Evolutionary conservation across 768 basidiomycete genomes (phyloP).

Genomic region (Psilocybe subaeruginosa): DNA sequence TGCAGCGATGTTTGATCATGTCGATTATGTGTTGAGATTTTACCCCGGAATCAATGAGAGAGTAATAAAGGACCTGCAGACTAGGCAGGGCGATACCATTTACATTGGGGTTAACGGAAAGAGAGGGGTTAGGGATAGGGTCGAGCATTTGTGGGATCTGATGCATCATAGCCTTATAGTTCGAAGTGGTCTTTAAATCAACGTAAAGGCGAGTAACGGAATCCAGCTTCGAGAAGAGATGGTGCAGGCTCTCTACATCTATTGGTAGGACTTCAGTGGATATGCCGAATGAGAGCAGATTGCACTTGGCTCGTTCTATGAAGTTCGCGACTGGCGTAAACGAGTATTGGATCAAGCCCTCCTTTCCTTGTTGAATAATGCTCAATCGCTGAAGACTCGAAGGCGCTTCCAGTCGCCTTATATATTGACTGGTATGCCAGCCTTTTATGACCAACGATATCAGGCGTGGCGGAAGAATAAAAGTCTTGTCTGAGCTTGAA

Average conservation of each 20-base stretch:
- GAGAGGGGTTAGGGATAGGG: not conserved
- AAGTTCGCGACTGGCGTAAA: not conserved
- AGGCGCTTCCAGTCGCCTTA: not conserved
- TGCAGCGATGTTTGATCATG: constrained; percentile 11
- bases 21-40: constrained; percentile 3
- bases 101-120: not conserved
- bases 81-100: constrained; percentile 1
- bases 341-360: not conserved
- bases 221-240: not conserved
- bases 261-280: not conserved
- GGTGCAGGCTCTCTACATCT: not conserved
- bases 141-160: constrained; percentile 9
- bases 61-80: constrained; percentile 9
- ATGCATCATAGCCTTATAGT: constrained; percentile 3
- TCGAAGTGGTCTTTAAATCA: not conserved
- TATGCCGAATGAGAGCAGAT: constrained; percentile 1
- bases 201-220: constrained; percentile 3
- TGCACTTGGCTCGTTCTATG: not conserved
- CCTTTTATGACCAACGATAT: not conserved
- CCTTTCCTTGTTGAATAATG: not conserved
- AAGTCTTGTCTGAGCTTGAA: not conserved
- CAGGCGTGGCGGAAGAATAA: not conserved
- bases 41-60: constrained; percentile 1
- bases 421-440: not conserved
- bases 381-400: not conserved